Evolutionary conservation across 139 green algal genomes (phyloP).

Genomic region (Chlorella sp.): DNA sequence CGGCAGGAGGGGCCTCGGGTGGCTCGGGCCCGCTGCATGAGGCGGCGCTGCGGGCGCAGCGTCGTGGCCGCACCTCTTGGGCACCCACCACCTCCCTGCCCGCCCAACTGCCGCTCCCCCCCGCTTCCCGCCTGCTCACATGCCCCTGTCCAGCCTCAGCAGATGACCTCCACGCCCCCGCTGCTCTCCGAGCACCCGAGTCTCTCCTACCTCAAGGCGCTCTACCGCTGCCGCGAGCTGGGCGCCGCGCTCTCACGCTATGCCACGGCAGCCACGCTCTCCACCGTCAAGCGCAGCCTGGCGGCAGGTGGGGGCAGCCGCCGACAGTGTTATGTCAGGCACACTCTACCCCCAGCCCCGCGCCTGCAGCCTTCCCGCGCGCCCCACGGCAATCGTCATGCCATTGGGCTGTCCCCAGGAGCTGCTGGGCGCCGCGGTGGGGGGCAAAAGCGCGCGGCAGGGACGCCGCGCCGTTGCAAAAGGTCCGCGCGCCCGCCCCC

Average conservation of each 20-base stretch:
- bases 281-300: background rate
- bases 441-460: too few species aligned
- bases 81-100: background rate
- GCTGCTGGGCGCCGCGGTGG: too few species aligned
- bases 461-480: too few species aligned
- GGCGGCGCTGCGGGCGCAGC: background rate
- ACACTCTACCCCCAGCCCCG: background rate
- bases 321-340: background rate
- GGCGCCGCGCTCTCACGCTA: slow-evolving; percentile 4
- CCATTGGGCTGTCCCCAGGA: too few species aligned
- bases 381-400: too few species aligned
- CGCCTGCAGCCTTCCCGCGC: background rate
- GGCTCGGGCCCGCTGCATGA: background rate
- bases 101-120: background rate
- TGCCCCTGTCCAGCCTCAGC: background rate
- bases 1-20: background rate
- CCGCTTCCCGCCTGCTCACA: background rate
- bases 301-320: slow-evolving; percentile 8
- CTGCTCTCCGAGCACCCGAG: background rate
- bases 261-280: background rate
- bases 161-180: background rate
- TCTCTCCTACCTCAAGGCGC: slow-evolving; percentile 5
- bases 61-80: background rate
- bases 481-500: too few species aligned
- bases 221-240: slow-evolving; percentile 32